phyloP scores from a whole-genome alignment of 805 yeast species.

The Yarrowia sp. region DNA sequence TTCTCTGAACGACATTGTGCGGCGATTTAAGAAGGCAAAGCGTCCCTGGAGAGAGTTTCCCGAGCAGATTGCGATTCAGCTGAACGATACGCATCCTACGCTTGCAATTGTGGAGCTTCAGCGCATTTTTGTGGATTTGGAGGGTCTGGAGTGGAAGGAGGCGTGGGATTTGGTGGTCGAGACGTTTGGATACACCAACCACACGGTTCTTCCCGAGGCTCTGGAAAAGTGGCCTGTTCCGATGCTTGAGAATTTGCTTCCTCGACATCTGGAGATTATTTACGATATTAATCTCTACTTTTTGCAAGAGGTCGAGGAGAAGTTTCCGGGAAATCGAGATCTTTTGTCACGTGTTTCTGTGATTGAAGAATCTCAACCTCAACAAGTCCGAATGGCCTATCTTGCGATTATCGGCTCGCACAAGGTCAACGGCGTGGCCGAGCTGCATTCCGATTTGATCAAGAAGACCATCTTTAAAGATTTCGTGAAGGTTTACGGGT shows the following conservation, averaged over 20 bases:
- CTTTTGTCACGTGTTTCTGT: slow-evolving; percentile 71
- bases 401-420: slow-evolving; percentile 91
- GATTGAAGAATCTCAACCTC: slow-evolving; percentile 77
- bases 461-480: slow-evolving; percentile 87
- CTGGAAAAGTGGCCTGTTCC: slow-evolving; percentile 94
- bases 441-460: slow-evolving; percentile 86
- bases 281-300: slow-evolving; percentile 80
- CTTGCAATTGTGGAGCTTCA: slow-evolving; percentile 86
- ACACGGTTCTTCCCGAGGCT: slow-evolving; percentile 93
- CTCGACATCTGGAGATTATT: slow-evolving; percentile 87
- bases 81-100: slow-evolving; percentile 94
- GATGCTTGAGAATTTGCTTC: slow-evolving; percentile 71
- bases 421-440: slow-evolving; percentile 94
- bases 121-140: slow-evolving; percentile 80
- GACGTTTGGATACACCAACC: slow-evolving; percentile 91
- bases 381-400: slow-evolving; percentile 88
- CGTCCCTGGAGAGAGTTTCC: slow-evolving; percentile 80
- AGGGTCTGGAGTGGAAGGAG: slow-evolving; percentile 72
- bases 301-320: slow-evolving; percentile 68
- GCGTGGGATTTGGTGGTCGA: slow-evolving; percentile 82
- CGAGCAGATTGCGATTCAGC: slow-evolving; percentile 84
- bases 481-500: slow-evolving; percentile 78
- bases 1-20: slow-evolving; percentile 82
- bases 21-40: slow-evolving; percentile 79
- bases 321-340: slow-evolving; percentile 72